Percentiles rank a stretch among this genome's conserved stretches.
These are phyloP conservation scores for Oenanthe javanica DNA, from an alignment of 140 eudicot species.

Conservation along the genomic window DNA sequence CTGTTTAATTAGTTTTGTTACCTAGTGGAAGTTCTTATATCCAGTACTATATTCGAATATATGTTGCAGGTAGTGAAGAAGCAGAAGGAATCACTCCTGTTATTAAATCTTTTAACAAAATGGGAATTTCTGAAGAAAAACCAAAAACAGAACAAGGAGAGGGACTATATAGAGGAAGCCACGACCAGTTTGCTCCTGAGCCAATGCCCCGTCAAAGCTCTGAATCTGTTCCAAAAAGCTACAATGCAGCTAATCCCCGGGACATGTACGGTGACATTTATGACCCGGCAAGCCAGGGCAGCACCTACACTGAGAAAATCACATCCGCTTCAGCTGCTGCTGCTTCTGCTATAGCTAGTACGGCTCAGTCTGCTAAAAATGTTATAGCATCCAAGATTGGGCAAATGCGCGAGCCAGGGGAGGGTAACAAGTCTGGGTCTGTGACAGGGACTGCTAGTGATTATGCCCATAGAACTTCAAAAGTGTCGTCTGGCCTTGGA, in stretches of 20 bases:
- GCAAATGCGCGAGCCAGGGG: not conserved
- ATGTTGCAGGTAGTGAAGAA: conserved; percentile 2
- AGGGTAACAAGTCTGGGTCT: conserved; percentile 14
- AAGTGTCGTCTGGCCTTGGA: conserved; percentile 30
- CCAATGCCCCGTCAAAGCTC: not conserved
- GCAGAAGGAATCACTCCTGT: not conserved
- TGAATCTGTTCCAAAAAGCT: not conserved
- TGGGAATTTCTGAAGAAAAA: conserved; percentile 4
- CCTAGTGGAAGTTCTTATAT: not conserved
- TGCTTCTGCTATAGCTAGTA: conserved; percentile 24
- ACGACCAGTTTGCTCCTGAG: not conserved
- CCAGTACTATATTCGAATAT: not conserved
- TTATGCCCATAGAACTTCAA: conserved; percentile 34
- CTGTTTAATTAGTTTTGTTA: not conserved
- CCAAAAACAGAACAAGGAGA: not conserved
- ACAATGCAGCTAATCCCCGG: not conserved
- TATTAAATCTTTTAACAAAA: not conserved
- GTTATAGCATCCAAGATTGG: conserved; percentile 29
- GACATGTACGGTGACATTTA: not conserved
- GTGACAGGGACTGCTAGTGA: conserved; percentile 25
- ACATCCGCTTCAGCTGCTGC: conserved; percentile 27
- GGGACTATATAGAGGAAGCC: not conserved
- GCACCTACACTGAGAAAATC: conserved; percentile 27
- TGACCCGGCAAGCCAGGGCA: conserved; percentile 18
- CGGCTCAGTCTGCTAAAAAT: conserved; percentile 30